Conservation (phyloP, 1,284 basidiomycete genomes). For the Irpex sp. region DNA sequence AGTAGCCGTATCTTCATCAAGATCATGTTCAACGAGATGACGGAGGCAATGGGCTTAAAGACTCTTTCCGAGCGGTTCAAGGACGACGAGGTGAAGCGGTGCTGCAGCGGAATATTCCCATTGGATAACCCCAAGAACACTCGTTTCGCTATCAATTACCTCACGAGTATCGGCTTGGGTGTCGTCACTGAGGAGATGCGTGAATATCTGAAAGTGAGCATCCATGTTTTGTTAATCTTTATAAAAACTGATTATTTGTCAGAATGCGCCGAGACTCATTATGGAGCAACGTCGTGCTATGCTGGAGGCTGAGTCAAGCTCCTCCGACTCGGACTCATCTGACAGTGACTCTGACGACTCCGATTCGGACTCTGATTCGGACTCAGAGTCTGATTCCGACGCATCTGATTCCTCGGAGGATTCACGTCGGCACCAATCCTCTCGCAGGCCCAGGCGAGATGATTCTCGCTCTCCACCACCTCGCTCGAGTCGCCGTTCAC, state of each 20-base stretch:
- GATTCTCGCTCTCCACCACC: constrained; percentile 19
- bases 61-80: constrained; percentile 80
- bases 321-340: constrained; percentile 43
- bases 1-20: constrained; percentile 97
- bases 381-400: constrained; percentile 32
- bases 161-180: constrained; percentile 91
- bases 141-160: constrained; percentile 97
- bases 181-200: constrained; percentile 93
- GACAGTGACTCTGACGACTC: constrained; percentile 32
- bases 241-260: too few relatives aligned
- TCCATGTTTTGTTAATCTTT: too few relatives aligned
- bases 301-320: constrained; percentile 69
- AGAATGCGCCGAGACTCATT: constrained; percentile 88
- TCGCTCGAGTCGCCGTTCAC: constrained; percentile 10
- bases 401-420: constrained; percentile 27
- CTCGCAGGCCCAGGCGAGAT: constrained; percentile 21
- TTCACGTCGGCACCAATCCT: constrained; percentile 23
- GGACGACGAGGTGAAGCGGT: constrained; percentile 74
- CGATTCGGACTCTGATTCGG: constrained; percentile 31
- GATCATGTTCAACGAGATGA: constrained; percentile 92
- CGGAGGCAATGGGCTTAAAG: constrained; percentile 89
- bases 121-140: constrained; percentile 96
- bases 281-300: constrained; percentile 89
- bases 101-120: constrained; percentile 87
- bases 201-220: constrained; percentile 81